Conservation (phyloP, 169 alveolate genomes). For the Cyclospora cayetanensis region DNA sequence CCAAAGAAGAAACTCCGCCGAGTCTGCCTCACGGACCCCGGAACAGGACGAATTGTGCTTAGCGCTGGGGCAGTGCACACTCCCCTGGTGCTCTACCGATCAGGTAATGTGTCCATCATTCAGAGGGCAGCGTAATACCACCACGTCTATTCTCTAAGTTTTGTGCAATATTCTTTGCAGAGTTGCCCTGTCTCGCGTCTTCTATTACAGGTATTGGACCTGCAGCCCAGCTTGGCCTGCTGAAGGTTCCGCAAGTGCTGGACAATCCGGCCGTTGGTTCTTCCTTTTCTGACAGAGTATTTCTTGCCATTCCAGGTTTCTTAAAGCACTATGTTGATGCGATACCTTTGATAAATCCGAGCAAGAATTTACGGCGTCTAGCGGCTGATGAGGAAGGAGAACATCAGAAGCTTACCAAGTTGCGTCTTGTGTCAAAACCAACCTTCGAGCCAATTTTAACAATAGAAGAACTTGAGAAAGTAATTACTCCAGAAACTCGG, state of each 20-base stretch:
- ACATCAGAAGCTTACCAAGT: not conserved
- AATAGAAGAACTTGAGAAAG: constrained; percentile 39
- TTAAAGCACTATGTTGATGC: constrained; percentile 67
- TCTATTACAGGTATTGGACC: constrained; percentile 9
- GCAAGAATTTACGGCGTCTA: constrained; percentile 25
- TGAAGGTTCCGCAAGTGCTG: constrained; percentile 21
- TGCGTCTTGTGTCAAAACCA: not conserved
- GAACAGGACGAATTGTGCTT: constrained; percentile 62
- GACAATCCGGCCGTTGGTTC: constrained; percentile 49
- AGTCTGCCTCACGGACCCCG: constrained; percentile 43
- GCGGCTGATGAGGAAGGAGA: not conserved
- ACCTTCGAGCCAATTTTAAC: constrained; percentile 41
- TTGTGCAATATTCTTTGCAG: not conserved
- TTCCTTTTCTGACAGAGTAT: constrained; percentile 76
- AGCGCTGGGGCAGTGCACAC: constrained; percentile 79
- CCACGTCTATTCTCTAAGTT: not conserved
- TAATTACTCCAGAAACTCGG: constrained; percentile 30
- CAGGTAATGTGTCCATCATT: constrained; percentile 66
- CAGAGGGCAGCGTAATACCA: not conserved
- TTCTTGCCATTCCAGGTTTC: constrained; percentile 77
- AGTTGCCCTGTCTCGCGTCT: not conserved
- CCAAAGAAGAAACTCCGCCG: constrained; percentile 40
- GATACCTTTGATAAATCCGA: constrained; percentile 33
- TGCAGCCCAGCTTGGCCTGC: constrained; percentile 22
- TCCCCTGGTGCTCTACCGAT: constrained; percentile 76